These are phyloP conservation scores for Isabelozyma heimii DNA, from an alignment of 805 yeast species.

Conservation along the genomic window DNA sequence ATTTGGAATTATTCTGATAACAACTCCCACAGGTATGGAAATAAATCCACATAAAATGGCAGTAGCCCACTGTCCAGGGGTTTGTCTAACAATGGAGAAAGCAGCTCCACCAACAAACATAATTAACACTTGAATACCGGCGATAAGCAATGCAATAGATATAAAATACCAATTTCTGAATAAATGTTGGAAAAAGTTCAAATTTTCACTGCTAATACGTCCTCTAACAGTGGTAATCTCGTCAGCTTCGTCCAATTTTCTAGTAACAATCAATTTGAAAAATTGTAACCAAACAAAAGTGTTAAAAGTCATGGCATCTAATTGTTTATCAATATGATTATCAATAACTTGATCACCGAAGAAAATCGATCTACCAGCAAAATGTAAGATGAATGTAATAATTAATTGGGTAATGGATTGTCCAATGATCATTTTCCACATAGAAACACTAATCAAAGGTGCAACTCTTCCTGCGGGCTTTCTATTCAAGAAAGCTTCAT, in stretches of 20 bases:
- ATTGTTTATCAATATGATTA: constrained; percentile 51
- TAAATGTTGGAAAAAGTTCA: constrained; percentile 81
- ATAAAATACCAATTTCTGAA: constrained; percentile 82
- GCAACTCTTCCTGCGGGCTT: constrained; percentile 80
- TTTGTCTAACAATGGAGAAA: constrained; percentile 75
- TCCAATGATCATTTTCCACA: constrained; percentile 98
- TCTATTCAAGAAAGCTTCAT: constrained; percentile 70
- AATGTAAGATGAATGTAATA: constrained; percentile 79
- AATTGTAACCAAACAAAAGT: constrained; percentile 98
- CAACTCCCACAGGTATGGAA: constrained; percentile 75
- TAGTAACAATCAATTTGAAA: constrained; percentile 85
- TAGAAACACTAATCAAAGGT: constrained; percentile 81
- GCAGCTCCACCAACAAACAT: constrained; percentile 99
- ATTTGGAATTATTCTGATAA: constrained; percentile 84
- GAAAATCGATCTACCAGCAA: constrained; percentile 64
- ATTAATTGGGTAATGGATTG: constrained; percentile 77
- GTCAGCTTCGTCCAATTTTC: constrained; percentile 87
- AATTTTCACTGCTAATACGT: constrained; percentile 59
- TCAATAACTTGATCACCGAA: constrained; percentile 30
- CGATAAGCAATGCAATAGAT: constrained; percentile 68
- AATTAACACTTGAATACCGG: constrained; percentile 79
- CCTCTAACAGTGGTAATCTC: constrained; percentile 56
- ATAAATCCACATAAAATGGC: constrained; percentile 78
- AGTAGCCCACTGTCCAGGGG: constrained; percentile 86
- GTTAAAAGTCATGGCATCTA: constrained; percentile 87